Evolutionary conservation across 2,329 filamentous ascomycete genomes (phyloP).

Genomic region (Talaromyces sp.): DNA sequence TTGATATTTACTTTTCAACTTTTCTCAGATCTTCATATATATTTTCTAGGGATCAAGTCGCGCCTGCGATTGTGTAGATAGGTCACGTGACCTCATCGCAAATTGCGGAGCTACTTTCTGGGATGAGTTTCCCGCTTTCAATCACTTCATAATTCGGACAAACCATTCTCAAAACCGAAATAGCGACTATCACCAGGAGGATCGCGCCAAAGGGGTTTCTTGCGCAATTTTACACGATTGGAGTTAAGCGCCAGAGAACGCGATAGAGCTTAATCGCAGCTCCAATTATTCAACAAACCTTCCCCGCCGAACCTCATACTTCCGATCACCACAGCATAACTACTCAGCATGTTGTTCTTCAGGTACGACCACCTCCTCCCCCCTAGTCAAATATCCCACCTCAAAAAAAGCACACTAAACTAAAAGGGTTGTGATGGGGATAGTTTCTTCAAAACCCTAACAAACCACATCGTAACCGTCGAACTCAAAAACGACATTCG

Average conservation of each 20-base stretch:
- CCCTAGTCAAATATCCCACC: constrained; percentile 66
- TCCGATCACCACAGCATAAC: background rate
- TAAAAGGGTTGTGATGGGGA: background rate
- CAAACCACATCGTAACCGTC: constrained; percentile 94
- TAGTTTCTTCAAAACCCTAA: constrained; percentile 98
- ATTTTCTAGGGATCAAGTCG: background rate
- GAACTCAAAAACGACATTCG: constrained; percentile 99
- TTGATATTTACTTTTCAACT: background rate
- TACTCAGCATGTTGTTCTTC: constrained; percentile 52
- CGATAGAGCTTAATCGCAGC: background rate
- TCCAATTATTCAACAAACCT: background rate
- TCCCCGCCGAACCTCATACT: background rate
- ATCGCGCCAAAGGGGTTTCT: too few relatives aligned
- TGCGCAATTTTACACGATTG: too few relatives aligned
- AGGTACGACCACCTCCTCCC: constrained; percentile 72
- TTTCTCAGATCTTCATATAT: background rate
- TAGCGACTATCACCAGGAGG: background rate
- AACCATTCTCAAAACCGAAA: too few relatives aligned
- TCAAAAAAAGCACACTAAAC: background rate
- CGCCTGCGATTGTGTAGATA: background rate
- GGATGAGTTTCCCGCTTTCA: background rate
- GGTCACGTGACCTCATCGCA: background rate
- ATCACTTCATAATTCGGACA: background rate
- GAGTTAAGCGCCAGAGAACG: background rate
- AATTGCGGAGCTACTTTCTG: background rate